Base-by-base conservation (phyloP, 2,329 filamentous ascomycete genomes). In the Fusarium annulatum region DNA sequence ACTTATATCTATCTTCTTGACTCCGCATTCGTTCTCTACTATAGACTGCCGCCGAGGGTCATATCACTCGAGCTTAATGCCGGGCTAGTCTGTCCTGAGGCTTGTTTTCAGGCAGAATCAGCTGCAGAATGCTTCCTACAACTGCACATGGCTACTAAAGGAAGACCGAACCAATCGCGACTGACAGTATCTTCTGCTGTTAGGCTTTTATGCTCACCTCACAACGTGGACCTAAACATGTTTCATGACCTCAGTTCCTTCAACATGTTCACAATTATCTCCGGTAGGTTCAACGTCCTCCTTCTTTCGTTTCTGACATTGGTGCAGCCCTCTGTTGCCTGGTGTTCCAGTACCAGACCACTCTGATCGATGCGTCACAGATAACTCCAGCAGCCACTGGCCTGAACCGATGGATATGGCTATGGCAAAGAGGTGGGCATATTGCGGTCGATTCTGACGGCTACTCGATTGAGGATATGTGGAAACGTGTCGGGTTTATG, bases 1-100 rank as follows among this genome's bases (percentile, higher is more conserved):
- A 58, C 55, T 4, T 58, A 58, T 4, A 58, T 58, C 12, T 58
- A 58, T 18, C 41, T 58, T 12, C 55, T 58, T 8, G 55, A 58
- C 55, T 46, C 55, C 2, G 55, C 41, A 4, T 28, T 58, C 7
- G 30, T 58, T 18, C 30, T 58, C 0, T 58, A 12, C 18, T 58
- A 12, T 1, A 58, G 30, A 10, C 41, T 58, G 1, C 55, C 55
- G 1, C 55, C 30, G 0, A 36, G 55, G 2, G n/a, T 58, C 2
- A 46, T 58, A 3, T 58, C 55, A 1, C 30, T 58, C 7, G 55
- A 58, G 2, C 30, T 58, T 14, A 58, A 30, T 2, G 38, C 23
- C 2, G 41, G 33, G 2, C 33, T 58, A 0, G 30, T 58, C 0
- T 38, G 12, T 18, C 41, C 55, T 9, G 55, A 58, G 5, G 30